These are phyloP conservation scores for Volvox carteri DNA, from an alignment of 163 green algal genomes.

Conservation along the genomic window DNA sequence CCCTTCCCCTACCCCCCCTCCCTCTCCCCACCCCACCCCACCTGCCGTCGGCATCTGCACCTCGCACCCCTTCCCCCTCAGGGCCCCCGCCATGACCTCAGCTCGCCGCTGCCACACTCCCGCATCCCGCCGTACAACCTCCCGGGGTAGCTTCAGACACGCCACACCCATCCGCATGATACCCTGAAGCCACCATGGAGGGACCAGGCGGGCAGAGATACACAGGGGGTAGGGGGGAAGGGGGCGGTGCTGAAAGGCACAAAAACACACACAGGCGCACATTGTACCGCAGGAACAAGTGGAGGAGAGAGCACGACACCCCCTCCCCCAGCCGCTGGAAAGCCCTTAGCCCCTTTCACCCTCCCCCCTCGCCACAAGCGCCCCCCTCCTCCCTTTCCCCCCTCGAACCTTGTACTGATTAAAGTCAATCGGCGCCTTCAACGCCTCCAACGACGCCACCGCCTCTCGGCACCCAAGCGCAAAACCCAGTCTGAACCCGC, in stretches of 20 bases:
- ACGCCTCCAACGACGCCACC: conserved; percentile 68
- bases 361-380: too few species aligned
- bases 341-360: too few species aligned
- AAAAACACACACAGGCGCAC: background rate
- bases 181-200: conserved; percentile 25
- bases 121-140: conserved; percentile 51
- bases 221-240: background rate
- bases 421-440: conserved; percentile 71
- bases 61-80: conserved; percentile 42
- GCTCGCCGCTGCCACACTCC: conserved; percentile 44
- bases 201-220: background rate
- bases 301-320: background rate
- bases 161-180: conserved; percentile 73
- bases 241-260: background rate
- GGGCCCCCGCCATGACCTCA: conserved; percentile 44
- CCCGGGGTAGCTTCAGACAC: conserved; percentile 64
- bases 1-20: too few species aligned
- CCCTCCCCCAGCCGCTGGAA: too few species aligned
- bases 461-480: conserved; percentile 64
- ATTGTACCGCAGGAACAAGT: background rate
- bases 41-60: conserved; percentile 49
- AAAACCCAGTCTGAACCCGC: conserved; percentile 71
- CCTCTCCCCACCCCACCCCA: too few species aligned
- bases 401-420: conserved; percentile 70
- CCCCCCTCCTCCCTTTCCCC: too few species aligned